Percentiles rank a stretch among this genome's conserved stretches.
Conservation (phyloP, 805 yeast genomes). For the Wilhelminamyces savonicus region DNA sequence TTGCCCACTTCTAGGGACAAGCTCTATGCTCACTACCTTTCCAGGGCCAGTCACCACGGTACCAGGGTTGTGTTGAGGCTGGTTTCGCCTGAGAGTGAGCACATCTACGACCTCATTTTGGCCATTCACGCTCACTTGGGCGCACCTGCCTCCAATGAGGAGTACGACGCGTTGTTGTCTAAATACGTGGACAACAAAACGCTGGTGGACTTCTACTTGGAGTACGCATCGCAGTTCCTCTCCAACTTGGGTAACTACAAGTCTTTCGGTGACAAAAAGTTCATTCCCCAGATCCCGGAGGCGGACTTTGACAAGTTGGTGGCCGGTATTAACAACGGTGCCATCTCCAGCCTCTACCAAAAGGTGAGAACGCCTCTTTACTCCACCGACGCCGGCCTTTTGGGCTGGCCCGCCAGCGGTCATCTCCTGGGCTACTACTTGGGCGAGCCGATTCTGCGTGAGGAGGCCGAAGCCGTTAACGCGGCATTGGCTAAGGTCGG, state of each 20-base stretch:
- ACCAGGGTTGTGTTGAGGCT: slow-evolving; percentile 73
- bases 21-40: slow-evolving; percentile 72
- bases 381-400: slow-evolving; percentile 41
- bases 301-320: slow-evolving; percentile 44
- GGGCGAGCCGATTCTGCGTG: slow-evolving; percentile 39
- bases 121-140: slow-evolving; percentile 46
- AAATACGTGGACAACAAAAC: slow-evolving; percentile 22
- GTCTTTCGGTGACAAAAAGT: slow-evolving; percentile 85
- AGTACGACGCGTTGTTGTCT: slow-evolving; percentile 30
- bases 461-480: slow-evolving; percentile 64
- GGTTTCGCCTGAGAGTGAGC: slow-evolving; percentile 77
- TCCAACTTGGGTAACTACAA: slow-evolving; percentile 74
- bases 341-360: slow-evolving; percentile 30
- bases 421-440: slow-evolving; percentile 73
- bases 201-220: too few species aligned
- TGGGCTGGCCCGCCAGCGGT: slow-evolving; percentile 77
- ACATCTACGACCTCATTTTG: slow-evolving; percentile 64
- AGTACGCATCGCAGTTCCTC: slow-evolving; percentile 70
- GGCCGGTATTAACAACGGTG: slow-evolving; percentile 29
- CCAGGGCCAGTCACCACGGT: slow-evolving; percentile 81
- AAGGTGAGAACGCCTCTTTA: slow-evolving; percentile 46
- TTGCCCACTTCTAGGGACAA: slow-evolving; percentile 53
- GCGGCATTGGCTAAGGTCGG: slow-evolving; percentile 55
- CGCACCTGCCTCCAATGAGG: slow-evolving; percentile 35
- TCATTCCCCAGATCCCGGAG: slow-evolving; percentile 56